A percentile compares a stretch with the other conserved stretches of the same genome.
phyloP scores from a whole-genome alignment of 768 basidiomycete genomes.

The Agaricus sinodeliciosus region DNA sequence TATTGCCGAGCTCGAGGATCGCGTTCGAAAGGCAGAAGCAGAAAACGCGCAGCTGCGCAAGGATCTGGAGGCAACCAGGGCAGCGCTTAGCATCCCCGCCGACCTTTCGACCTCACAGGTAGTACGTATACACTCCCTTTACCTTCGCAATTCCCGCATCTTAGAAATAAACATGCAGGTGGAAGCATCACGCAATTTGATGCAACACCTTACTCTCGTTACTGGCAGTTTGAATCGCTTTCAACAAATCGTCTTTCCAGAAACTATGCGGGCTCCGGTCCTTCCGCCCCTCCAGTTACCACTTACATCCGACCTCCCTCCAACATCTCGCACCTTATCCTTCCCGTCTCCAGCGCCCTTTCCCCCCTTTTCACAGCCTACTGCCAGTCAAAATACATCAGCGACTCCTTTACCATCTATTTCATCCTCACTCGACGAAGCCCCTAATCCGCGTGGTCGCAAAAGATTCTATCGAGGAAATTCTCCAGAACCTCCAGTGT shows the following conservation, averaged over 20 bases:
- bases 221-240: conserved; percentile 48
- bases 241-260: conserved; percentile 38
- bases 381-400: neutral
- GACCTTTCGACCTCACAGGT: conserved; percentile 22
- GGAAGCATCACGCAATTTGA: conserved; percentile 45
- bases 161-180: conserved; percentile 26
- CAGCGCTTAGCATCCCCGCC: conserved; percentile 27
- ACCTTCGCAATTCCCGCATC: neutral
- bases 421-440: neutral
- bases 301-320: conserved; percentile 10
- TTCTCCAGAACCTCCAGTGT: conserved; percentile 16
- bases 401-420: conserved; percentile 3
- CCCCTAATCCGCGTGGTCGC: conserved; percentile 14
- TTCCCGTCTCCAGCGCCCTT: conserved; percentile 23
- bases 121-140: conserved; percentile 18
- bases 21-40: conserved; percentile 44
- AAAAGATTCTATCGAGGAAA: conserved; percentile 28
- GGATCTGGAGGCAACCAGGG: conserved; percentile 39
- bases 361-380: conserved; percentile 13
- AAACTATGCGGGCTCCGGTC: conserved; percentile 12
- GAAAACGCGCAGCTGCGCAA: conserved; percentile 45
- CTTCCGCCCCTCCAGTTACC: conserved; percentile 8
- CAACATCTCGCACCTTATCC: conserved; percentile 16
- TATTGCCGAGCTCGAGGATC: conserved; percentile 48
- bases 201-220: conserved; percentile 40